Evolutionary conservation across 1,139 yeast species (phyloP), one percentile per base, ranked within the genome.

Genomic region (Chernovozyma sophiae-reginae): DNA sequence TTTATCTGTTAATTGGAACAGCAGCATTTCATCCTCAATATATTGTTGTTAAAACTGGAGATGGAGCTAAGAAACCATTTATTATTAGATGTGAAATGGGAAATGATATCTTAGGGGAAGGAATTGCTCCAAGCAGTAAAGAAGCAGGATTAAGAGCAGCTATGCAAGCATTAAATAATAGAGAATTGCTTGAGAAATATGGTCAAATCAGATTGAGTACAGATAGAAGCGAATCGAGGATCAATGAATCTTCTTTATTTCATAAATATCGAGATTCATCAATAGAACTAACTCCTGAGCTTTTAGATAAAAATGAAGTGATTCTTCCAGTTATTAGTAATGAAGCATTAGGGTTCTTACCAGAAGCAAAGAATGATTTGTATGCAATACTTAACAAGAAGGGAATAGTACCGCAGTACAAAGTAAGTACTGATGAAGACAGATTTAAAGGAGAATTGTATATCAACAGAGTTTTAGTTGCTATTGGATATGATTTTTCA

Each of bases 1-100:
- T 92, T 14, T 90, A 92, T 52, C 79, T 90, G 1, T 64, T 83
- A 35, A 79, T 92, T 36, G 97, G 97, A 0, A 74, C 81, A 31
- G 90, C 92, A 0, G 72, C 77, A 3, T 61, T 73, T 41, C 80
- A 79, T 28, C 84, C 95, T 0, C 69, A 66, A 26, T 92, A 92
- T 52, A 68, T 68, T n/a, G 68, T 76, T 3, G 62, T 72, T 6
- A 56, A 62, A 20, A 65, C 71, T 16, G 79, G 81, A 12, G 78
- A 79, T 39, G 81, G 85, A 1, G 63, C 70, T 3, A 62, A 61
- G 10, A 64, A 62, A 26, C 62, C 68, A 7, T 82, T 76, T 47
- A 62, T 72, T 4, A 94, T 90, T 6, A 77, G 79, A 36, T 84
- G 96, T 47, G 58, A 68, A 32, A 78, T 87, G 61, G 77, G 73